Base-by-base conservation (phyloP, 2,329 filamentous ascomycete species). In the Monosporascus cannonballus region DNA sequence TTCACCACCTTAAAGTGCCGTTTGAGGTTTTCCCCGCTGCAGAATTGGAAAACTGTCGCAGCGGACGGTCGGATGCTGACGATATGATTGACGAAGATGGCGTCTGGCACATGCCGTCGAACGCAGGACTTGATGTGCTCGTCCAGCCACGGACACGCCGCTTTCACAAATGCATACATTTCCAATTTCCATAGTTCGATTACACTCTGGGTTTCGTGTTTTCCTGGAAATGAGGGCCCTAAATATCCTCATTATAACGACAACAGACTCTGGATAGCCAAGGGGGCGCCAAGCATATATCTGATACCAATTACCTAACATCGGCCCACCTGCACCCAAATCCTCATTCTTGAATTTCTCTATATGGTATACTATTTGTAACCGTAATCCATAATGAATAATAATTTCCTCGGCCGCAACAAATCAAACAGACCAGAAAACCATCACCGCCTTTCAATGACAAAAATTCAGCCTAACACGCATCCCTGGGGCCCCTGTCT, bases 1-100 rank as follows among this genome's bases (percentile, higher is more conserved):
- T 71, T 72, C 18, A 69, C 34, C 2, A 64, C 50, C 6, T 64
- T 59, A 45, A 72, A 72, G 51, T 72, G 64, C 18, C 56, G 56
- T 24, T 66, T 69, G 3, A 72, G 54, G 15, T 61, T 62, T 64
- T 66, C 70, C 6, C 69, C 70, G 36, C 71, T 64, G 39, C 69
- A 69, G 27, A 62, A 63, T 37, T 72, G 68, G 18, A 71, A 67
- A 1, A 65, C 54, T 0, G 49, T 55, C 1, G 57, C 49, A 1
- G 59, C 58, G 11, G 61, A 51, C 1, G 51, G 11, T 0, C 68
- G 69, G 4, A 72, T 60, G 0, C 66, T 51, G 0, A 52, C 53
- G 25, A 68, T 60, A 20, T 65, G 52, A 8, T 70, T 51, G 45
- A 68, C 47, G 37, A 64, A 71, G 39, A 62, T 53, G 4, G 61